Percentiles rank a stretch among this genome's conserved stretches.
These are phyloP conservation scores for Melastoma candidum DNA, from an alignment of 441 rosid species.

Conservation along the genomic window DNA sequence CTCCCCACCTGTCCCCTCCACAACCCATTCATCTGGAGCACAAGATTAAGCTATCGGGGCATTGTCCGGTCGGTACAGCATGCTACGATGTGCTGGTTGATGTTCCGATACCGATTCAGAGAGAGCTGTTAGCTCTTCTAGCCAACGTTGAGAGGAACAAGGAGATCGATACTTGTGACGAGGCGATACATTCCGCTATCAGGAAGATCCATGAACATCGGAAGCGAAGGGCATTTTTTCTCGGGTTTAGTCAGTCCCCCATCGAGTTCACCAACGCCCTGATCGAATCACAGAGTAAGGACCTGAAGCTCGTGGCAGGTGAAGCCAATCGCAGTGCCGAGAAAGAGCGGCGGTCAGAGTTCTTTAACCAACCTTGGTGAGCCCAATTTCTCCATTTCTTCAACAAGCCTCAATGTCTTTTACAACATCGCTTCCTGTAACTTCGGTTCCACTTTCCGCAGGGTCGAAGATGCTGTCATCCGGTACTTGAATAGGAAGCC, in stretches of 20 bases:
- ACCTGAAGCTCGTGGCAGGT: conserved; percentile 77
- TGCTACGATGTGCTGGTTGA: conserved; percentile 95
- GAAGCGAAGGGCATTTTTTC: conserved; percentile 84
- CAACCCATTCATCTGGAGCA: conserved; percentile 92
- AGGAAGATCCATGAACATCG: conserved; percentile 91
- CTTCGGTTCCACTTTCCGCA: conserved; percentile 6
- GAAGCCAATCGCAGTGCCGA: conserved; percentile 77
- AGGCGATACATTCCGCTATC: conserved; percentile 75
- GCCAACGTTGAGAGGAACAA: conserved; percentile 83
- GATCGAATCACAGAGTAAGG: conserved; percentile 87
- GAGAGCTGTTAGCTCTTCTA: conserved; percentile 65
- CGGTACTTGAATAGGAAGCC: conserved; percentile 91
- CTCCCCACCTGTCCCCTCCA: conserved; percentile 62
- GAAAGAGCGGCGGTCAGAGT: conserved; percentile 75
- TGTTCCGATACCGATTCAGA: conserved; percentile 80
- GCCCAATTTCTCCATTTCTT: conserved; percentile 8
- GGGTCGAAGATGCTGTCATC: conserved; percentile 98
- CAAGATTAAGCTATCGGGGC: conserved; percentile 82
- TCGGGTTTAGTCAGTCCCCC: conserved; percentile 94
- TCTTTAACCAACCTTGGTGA: conserved; percentile 96
- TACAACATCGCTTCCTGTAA: too few species aligned
- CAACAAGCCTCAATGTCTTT: too few species aligned
- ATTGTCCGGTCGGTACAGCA: conserved; percentile 62
- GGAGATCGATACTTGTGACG: conserved; percentile 91
- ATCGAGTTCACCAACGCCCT: conserved; percentile 83